phyloP scores from a whole-genome alignment of 2,329 filamentous ascomycete genomes.

The Cadophora luteo-olivacea region DNA sequence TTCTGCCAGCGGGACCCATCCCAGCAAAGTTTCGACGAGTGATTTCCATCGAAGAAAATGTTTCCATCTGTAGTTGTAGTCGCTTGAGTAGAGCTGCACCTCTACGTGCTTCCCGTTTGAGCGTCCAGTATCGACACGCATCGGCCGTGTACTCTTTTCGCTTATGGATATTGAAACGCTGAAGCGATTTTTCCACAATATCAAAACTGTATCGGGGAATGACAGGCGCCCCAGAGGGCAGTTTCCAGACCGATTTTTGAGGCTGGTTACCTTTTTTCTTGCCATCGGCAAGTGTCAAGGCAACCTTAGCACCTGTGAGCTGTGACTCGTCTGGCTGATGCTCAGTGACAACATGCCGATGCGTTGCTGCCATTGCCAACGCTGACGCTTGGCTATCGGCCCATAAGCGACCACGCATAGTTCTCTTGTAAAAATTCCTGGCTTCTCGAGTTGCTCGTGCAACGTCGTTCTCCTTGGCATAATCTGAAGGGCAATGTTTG shows the following conservation, averaged over 20 bases:
- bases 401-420: slow-evolving; percentile 90
- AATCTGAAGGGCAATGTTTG: slow-evolving; percentile 90
- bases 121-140: slow-evolving; percentile 95
- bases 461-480: slow-evolving; percentile 85
- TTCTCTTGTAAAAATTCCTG: slow-evolving; percentile 86
- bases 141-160: slow-evolving; percentile 93
- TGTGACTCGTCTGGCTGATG: slow-evolving; percentile 83
- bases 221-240: slow-evolving; percentile 93
- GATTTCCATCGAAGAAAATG: slow-evolving; percentile 96
- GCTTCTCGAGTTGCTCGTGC: slow-evolving; percentile 81
- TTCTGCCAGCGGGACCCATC: slow-evolving; percentile 85
- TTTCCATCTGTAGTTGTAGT: slow-evolving; percentile 92
- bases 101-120: slow-evolving; percentile 91
- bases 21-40: slow-evolving; percentile 94
- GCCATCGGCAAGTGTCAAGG: slow-evolving; percentile 72
- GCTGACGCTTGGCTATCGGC: slow-evolving; percentile 88
- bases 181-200: slow-evolving; percentile 81
- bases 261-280: slow-evolving; percentile 76
- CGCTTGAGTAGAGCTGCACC: slow-evolving; percentile 92
- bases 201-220: slow-evolving; percentile 90
- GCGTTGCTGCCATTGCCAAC: slow-evolving; percentile 77
- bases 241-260: slow-evolving; percentile 80
- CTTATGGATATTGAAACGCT: slow-evolving; percentile 83
- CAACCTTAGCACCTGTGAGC: slow-evolving; percentile 82
- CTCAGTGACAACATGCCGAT: slow-evolving; percentile 67